Base-by-base conservation (phyloP, 169 alveolate genomes). In the Perkinsus olseni region DNA sequence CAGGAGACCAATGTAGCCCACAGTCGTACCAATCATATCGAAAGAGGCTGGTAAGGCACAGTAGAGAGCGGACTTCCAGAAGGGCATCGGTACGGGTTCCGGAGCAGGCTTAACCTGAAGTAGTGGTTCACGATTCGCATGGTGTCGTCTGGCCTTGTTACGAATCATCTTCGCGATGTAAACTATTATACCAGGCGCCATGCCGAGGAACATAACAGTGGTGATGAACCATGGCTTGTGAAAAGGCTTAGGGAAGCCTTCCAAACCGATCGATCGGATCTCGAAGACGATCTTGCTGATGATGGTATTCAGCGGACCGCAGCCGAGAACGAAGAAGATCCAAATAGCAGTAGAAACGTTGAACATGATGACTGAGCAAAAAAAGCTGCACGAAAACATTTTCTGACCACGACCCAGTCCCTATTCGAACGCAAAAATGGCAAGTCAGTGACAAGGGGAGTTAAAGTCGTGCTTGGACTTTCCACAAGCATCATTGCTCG, bases 291-390 rank as follows among this genome's bases (percentile, higher is more conserved):
- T 38, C 34, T 91, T 91, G 39, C 74, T 38, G 4, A 40, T 91
- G 39, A 91, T 0, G 37, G 92, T 91, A 40, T 91, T 91, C 74
- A 91, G 74, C 74, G 92, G n/a, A 36, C 92, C 92, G 92, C 13
- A 91, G 74, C 13, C 74, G 39, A 91, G 39, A 39, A 90, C 48
- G 38, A 90, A 90, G 38, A 31, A 28, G 45, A 90, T 90, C 31
- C 38, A 90, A 13, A 45, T 45, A 10, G 62, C 62, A 45, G 62
- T 45, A 10, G 62, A 45, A 45, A 45, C 24, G 62, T 45, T 17
- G 17, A 45, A 45, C 62, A 45, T 45, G 62, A 45, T 45, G 62
- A 45, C 62, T 45, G 17, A 45, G 62, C 24, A 45, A 17, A 45
- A 10, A 17, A 17, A 45, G 17, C 6, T 45, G 17, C 24, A 45